Evolutionary conservation across 2,329 filamentous ascomycete species (phyloP).

Genomic region (Talaromyces sp.): DNA sequence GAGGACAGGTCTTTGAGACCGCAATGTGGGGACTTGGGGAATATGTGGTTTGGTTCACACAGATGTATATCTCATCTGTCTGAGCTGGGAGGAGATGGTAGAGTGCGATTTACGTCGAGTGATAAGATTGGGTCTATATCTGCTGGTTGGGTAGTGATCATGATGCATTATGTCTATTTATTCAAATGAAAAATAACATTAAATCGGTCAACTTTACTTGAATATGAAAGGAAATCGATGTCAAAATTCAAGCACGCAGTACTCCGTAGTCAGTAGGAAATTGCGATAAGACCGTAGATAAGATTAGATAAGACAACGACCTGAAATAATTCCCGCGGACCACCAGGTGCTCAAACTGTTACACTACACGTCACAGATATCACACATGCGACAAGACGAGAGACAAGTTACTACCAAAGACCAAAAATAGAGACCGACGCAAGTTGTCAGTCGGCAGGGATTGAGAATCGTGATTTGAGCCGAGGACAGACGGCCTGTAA

Average conservation of each 20-base stretch:
- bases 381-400: neutral
- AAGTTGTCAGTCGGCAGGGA: neutral
- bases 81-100: neutral
- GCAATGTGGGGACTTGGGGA: neutral
- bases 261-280: neutral
- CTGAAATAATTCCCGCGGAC: neutral
- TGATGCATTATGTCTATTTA: neutral
- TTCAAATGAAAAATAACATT: neutral
- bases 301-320: neutral
- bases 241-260: neutral
- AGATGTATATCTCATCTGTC: neutral
- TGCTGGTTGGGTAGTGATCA: conserved; percentile 5
- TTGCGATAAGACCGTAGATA: neutral
- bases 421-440: neutral
- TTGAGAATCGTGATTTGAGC: neutral
- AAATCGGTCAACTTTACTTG: neutral
- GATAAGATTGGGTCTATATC: neutral
- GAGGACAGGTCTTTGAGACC: neutral
- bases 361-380: neutral
- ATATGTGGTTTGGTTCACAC: neutral
- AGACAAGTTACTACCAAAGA: neutral
- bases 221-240: neutral
- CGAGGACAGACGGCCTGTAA: neutral
- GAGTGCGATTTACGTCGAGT: neutral
- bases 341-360: neutral